Conservation (phyloP, 2,329 filamentous ascomycete genomes). For the Colletotrichum cordylinicola region DNA sequence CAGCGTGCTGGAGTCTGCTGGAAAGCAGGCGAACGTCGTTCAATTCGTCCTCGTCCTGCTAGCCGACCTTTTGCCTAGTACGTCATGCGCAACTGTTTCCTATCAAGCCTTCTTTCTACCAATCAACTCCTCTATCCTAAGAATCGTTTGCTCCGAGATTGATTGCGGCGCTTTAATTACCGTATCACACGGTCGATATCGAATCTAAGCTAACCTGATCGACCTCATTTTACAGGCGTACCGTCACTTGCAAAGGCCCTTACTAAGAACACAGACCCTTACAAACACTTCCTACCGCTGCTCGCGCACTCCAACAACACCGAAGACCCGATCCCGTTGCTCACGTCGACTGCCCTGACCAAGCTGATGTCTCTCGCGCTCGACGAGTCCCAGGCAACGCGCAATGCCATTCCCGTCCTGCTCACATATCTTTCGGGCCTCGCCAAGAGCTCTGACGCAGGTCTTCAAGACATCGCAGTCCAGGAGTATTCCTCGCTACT, state of each 20-base stretch:
- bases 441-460: constrained; percentile 84
- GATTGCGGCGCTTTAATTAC: neutral
- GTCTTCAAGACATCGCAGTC: constrained; percentile 93
- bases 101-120: neutral
- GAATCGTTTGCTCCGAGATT: neutral
- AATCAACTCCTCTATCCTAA: neutral
- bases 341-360: constrained; percentile 87
- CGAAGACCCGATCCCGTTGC: constrained; percentile 84
- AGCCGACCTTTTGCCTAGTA: constrained; percentile 72
- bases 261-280: constrained; percentile 77
- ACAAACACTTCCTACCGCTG: constrained; percentile 83
- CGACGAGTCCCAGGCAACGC: constrained; percentile 68
- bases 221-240: constrained; percentile 62
- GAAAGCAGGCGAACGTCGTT: constrained; percentile 86
- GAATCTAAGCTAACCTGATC: neutral
- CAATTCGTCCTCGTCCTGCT: constrained; percentile 94
- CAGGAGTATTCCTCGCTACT: constrained; percentile 88
- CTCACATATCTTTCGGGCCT: constrained; percentile 87
- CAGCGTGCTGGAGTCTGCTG: constrained; percentile 82
- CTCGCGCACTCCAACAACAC: constrained; percentile 77
- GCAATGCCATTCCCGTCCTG: constrained; percentile 79
- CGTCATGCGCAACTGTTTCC: neutral
- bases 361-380: constrained; percentile 75
- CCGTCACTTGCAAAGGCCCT: constrained; percentile 80
- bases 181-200: neutral